phyloP scores from a whole-genome alignment of 192 early-diverging fungal species.

The Backusella psychrophila region DNA sequence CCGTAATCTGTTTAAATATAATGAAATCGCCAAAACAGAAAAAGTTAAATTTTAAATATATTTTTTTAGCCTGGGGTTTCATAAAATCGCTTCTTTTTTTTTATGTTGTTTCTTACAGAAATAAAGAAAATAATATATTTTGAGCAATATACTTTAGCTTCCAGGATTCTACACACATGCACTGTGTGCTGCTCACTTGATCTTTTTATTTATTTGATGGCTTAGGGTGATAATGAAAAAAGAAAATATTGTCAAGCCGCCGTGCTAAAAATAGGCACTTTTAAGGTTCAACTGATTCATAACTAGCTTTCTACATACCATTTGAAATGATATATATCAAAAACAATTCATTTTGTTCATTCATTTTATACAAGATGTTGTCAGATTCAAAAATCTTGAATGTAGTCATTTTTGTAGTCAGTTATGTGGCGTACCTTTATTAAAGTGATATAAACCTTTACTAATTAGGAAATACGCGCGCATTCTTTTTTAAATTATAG shows the following conservation, averaged over 20 bases:
- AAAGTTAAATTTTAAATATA: neutral
- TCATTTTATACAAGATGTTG: neutral
- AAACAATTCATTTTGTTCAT: neutral
- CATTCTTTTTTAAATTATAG: neutral
- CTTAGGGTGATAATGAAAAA: too few relatives aligned
- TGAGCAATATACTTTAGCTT: neutral
- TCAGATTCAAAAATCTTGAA: neutral
- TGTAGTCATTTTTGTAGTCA: neutral
- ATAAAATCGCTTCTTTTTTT: too few relatives aligned
- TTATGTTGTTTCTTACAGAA: neutral
- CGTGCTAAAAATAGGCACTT: neutral
- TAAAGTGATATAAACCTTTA: neutral
- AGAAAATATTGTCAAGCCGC: neutral
- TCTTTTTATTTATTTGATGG: neutral
- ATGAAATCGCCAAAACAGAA: neutral
- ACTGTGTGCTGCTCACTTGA: neutral
- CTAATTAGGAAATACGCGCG: neutral
- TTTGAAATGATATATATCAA: neutral
- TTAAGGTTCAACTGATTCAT: neutral
- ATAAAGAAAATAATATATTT: neutral
- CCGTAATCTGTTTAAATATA: neutral
- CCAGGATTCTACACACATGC: neutral
- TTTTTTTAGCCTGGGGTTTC: too few relatives aligned
- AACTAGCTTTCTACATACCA: neutral
- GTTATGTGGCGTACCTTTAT: neutral